Conservation (phyloP, 371 early-diverging fungal genomes). For the Choanephora cucurbitarum region DNA sequence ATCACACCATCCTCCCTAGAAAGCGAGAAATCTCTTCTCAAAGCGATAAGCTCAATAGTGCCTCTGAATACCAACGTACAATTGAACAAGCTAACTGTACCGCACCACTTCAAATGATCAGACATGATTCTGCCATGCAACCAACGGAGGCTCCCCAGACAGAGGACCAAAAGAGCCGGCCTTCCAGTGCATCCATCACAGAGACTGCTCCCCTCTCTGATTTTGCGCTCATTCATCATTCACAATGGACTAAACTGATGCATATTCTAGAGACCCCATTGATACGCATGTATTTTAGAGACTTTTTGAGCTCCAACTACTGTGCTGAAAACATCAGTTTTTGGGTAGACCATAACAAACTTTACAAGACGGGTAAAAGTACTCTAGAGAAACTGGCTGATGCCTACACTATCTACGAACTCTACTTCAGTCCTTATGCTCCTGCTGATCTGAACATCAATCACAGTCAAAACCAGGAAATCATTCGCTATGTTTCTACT, state of each 20-base stretch:
- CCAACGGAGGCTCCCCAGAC: not conserved
- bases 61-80: no score
- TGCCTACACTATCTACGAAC: slow-evolving; percentile 58
- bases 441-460: slow-evolving; percentile 61
- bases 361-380: slow-evolving; percentile 23
- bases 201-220: slow-evolving; percentile 13
- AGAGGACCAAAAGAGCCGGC: not conserved
- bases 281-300: slow-evolving; percentile 61
- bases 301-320: slow-evolving; percentile 61
- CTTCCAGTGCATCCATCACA: slow-evolving; percentile 19
- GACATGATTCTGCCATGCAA: slow-evolving; percentile 14
- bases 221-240: not conserved
- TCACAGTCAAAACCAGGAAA: slow-evolving; percentile 43
- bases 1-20: not conserved
- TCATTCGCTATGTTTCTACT: slow-evolving; percentile 32
- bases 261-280: slow-evolving; percentile 60
- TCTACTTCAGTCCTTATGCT: slow-evolving; percentile 52
- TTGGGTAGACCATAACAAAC: slow-evolving; percentile 50
- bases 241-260: slow-evolving; percentile 39
- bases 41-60: not conserved
- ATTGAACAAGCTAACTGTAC: not conserved
- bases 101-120: not conserved
- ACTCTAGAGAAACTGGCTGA: slow-evolving; percentile 47
- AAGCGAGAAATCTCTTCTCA: not conserved
- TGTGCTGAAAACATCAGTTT: slow-evolving; percentile 68